Percentiles rank a stretch among this genome's conserved stretches.
Evolutionary conservation across 2,329 filamentous ascomycete species (phyloP).

Genomic region (Ascochyta rabiei): DNA sequence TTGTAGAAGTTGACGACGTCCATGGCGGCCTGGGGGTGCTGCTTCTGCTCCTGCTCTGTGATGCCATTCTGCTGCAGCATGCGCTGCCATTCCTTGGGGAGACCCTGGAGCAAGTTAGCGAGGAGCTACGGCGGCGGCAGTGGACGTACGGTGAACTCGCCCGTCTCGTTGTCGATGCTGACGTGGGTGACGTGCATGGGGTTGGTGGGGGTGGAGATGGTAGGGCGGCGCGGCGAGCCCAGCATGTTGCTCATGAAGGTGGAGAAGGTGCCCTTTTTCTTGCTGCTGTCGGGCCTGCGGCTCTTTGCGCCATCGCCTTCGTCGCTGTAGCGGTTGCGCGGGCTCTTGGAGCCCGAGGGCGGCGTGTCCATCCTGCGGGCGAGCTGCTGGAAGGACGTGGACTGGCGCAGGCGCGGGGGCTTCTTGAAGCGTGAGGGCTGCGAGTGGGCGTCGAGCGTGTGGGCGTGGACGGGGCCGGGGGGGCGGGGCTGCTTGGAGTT

Average conservation of each 20-base stretch:
- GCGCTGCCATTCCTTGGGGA: conserved; percentile 97
- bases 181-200: conserved; percentile 98
- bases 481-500: conserved; percentile 28
- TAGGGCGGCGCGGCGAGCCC: conserved; percentile 79
- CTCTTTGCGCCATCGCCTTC: conserved; percentile 39
- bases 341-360: conserved; percentile 44
- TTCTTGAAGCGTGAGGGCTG: conserved; percentile 23
- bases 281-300: conserved; percentile 44
- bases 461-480: conserved; percentile 36
- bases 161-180: conserved; percentile 93
- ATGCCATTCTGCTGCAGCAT: conserved; percentile 95
- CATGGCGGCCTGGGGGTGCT: conserved; percentile 93
- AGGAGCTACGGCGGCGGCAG: background rate
- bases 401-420: conserved; percentile 47
- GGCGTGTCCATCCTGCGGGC: conserved; percentile 54
- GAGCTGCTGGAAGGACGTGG: conserved; percentile 51
- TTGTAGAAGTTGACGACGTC: conserved; percentile 98
- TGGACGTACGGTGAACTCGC: conserved; percentile 82
- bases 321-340: conserved; percentile 49
- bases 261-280: conserved; percentile 51
- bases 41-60: conserved; percentile 91
- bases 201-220: conserved; percentile 97
- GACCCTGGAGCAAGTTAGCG: conserved; percentile 64
- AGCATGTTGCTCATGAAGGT: conserved; percentile 50
- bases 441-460: conserved; percentile 32